Base-by-base conservation (phyloP, 2,329 filamentous ascomycete genomes). In the Penicillium sp. region DNA sequence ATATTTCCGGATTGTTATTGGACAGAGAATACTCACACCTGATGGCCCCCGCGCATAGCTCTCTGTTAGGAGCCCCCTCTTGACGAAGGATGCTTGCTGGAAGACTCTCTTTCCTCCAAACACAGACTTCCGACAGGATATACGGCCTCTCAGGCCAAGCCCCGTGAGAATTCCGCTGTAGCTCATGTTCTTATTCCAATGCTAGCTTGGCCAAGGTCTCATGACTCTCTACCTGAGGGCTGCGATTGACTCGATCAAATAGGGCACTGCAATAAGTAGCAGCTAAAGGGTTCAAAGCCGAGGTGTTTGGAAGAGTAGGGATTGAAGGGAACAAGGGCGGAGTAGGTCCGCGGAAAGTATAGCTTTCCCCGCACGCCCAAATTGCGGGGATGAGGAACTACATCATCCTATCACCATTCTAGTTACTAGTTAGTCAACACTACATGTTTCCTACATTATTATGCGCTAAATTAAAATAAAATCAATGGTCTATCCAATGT, bases 1-100 rank as follows among this genome's bases (percentile, higher is more conserved):
- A 25, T n/a, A 6, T 41, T 25, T 21, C 4, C 15, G 6, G 1
- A 10, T 31, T 10, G 13, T 33, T 23, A 17, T 42, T 43, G 19
- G 27, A 38, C 9, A 25, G 19, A 48, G 33, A 38, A 17, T 37
- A 62, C 57, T 52, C 50, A 70, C 67, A 57, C 61, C 46, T 37
- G 59, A 62, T 13, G 69, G 66, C 13, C 69, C 67, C 15, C 62
- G 60, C 37, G 67, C 62, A 62, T 68, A 67, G 54, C 65, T 69
- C 53, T 65, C 38, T 3, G 62, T 67, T 27, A 67, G 46, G 15
- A 69, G 35, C 6, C 64, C 61, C 56, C 69, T 62, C 21, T 29
- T 50, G 25, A 19, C 8, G 13, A 37, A 35, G 4, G 7, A 17
- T 56, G 12, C 4, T n/a, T 40, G 41, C 6, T 42, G 33, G 15